Evolutionary conservation across 177 flowering plant species (phyloP), one percentile per base, ranked within the genome.

Genomic region (Vitis hybrid): DNA sequence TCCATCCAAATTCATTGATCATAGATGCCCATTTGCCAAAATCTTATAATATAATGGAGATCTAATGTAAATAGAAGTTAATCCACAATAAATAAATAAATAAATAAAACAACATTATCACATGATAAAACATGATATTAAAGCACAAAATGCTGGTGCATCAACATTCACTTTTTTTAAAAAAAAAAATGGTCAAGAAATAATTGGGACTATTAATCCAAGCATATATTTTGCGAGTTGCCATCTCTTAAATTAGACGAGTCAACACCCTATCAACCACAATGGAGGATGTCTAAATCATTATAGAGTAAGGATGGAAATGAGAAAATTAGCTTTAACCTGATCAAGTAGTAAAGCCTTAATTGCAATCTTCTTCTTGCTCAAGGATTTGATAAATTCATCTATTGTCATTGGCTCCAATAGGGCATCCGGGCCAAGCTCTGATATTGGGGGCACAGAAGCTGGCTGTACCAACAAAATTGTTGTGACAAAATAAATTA

Each of bases 341-440:
- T 95, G 99, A 79, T 95, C 99, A 83, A 95, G 98, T 65, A 93
- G 75, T 13, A 95, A 79, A 83, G 93, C 75, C 80, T 95, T 93
- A 62, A 95, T 95, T 72, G 88, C 88, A 73, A 75, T 86, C 76
- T 95, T 93, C 88, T 86, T 94, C 76, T 90, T 93, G 71, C 86
- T 79, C 75, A 93, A 71, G 49, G 86, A 85, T 21, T 73, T 83
- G 57, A 60, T 63, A 74, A 91, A 83, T 60, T 87, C 93, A 68
- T 88, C 89, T n/a, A 77, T 75, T 49, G 81, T 72, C 94, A 88
- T 86, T 56, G 94, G 97, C 79, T 93, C 92, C 72, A 85, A 62
- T 5, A 95, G 67, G 57, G 98, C 97, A 91, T 95, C 99, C 10
- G 97, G 99, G 71, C 99, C 99, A 81, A 95, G 94, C 79, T 89